These are phyloP conservation scores for Russula foetens DNA, from an alignment of 768 basidiomycete genomes.

Conservation along the genomic window DNA sequence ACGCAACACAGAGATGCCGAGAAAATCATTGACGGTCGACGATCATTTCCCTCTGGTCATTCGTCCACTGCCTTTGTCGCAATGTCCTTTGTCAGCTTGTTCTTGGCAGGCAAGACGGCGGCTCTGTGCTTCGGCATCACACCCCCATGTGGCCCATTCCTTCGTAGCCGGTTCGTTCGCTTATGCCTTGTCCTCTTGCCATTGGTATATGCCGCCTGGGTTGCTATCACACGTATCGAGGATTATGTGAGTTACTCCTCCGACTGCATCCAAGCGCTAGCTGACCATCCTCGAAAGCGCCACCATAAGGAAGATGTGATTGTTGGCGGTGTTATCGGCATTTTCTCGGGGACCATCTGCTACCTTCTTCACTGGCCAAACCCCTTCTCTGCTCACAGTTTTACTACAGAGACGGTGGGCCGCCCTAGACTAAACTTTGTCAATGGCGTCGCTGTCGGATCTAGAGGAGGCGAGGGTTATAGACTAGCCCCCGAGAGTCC, in stretches of 20 bases:
- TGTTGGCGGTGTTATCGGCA: slow-evolving; percentile 52
- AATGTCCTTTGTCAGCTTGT: slow-evolving; percentile 55
- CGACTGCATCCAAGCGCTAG: not conserved
- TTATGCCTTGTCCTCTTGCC: slow-evolving; percentile 45
- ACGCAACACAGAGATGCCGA: slow-evolving; percentile 26
- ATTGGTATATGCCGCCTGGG: slow-evolving; percentile 48
- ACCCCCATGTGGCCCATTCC: slow-evolving; percentile 29
- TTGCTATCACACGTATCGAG: slow-evolving; percentile 53
- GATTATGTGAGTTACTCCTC: slow-evolving; percentile 47
- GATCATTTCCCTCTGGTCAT: slow-evolving; percentile 65
- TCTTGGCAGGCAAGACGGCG: slow-evolving; percentile 56
- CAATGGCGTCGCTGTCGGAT: slow-evolving; percentile 16
- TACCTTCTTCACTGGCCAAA: slow-evolving; percentile 62
- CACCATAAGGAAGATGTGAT: slow-evolving; percentile 67
- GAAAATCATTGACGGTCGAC: slow-evolving; percentile 40
- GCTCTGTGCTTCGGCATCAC: slow-evolving; percentile 45
- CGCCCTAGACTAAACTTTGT: slow-evolving; percentile 39
- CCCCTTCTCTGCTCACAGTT: slow-evolving; percentile 41
- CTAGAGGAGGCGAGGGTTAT: slow-evolving; percentile 34
- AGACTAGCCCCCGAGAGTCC: slow-evolving; percentile 29
- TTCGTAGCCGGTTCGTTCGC: slow-evolving; percentile 40
- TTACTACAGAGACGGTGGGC: slow-evolving; percentile 25
- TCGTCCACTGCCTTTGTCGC: slow-evolving; percentile 59
- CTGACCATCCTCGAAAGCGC: slow-evolving; percentile 32
- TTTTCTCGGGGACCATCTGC: slow-evolving; percentile 38